Evolutionary conservation across 176 grass and related monocot genomes (phyloP), one percentile per base, ranked within the genome.

Genomic region (Eragrostis nindensis): DNA sequence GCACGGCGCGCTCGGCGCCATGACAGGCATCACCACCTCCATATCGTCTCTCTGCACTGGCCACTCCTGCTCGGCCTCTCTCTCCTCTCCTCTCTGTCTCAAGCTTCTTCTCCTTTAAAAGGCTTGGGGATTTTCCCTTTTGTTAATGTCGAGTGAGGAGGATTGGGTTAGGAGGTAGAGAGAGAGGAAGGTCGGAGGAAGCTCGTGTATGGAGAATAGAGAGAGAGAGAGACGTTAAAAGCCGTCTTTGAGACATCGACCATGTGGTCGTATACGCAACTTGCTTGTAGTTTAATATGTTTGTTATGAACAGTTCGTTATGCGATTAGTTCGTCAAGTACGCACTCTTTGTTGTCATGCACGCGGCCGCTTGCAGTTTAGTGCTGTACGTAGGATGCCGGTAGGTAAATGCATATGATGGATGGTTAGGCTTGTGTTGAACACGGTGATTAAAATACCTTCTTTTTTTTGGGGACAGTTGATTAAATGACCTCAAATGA

Each of bases 11-110:
- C 78, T 77, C 26, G 90, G 81, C 71, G 90, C 71, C 81, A 75
- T 92, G 16, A 92, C 78, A 42, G 78, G 86, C 82, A 95, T 70
- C 87, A 83, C 45, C 86, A 93, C 86, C 85, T 95, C 88, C 96
- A 99, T 94, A 22, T 40, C 32, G 32, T 36, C 32, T 36, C 32
- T 36, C 73, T 21, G 8, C 50, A 53, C 50, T 19, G 5, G 16
- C 14, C 13, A 16, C 57, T 24, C 29, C 21, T 30, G 11, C 65
- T 29, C 12, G 24, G 30, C 47, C 42, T 14, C 72, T 49, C 75
- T 29, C 24, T 59, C 30, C 43, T 43, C 11, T 19, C 19, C 53
- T 43, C 29, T 8, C 6, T 62, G 32, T 45, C 62, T 59, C 18
- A 11, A 11, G 21, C 57, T 46, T 54, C 53, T 62, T 46, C 36